phyloP scores from a whole-genome alignment of 352 stramenopile species.

The Pythium aristosporum region DNA sequence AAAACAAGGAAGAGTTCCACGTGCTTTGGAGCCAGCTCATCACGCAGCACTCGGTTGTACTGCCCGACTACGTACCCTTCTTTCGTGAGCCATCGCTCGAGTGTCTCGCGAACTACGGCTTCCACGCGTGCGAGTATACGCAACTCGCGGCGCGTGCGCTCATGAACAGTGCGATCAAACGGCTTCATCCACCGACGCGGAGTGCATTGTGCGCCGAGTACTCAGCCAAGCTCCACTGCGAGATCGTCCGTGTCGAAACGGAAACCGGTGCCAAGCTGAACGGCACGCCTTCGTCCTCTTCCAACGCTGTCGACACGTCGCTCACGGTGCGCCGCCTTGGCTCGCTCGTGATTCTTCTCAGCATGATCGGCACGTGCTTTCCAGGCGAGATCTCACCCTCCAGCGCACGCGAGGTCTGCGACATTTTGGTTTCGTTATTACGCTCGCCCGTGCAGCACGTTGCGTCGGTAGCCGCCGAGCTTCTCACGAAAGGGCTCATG shows the following conservation, averaged over 20 bases:
- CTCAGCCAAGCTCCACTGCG: slow-evolving; percentile 74
- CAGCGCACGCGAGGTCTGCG: slow-evolving; percentile 74
- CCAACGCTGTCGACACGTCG: slow-evolving; percentile 24
- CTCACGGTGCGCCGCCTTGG: slow-evolving; percentile 63
- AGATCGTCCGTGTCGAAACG: slow-evolving; percentile 72
- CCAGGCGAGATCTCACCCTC: slow-evolving; percentile 78
- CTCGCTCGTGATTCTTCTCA: slow-evolving; percentile 75
- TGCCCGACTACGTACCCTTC: slow-evolving; percentile 66
- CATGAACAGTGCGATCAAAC: slow-evolving; percentile 76
- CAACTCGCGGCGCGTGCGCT: slow-evolving; percentile 69
- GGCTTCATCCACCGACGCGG: slow-evolving; percentile 42
- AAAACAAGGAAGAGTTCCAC: slow-evolving; percentile 83
- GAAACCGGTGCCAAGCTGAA: slow-evolving; percentile 49
- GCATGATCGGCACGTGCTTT: slow-evolving; percentile 86
- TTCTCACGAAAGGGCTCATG: slow-evolving; percentile 82
- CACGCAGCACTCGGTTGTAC: slow-evolving; percentile 78
- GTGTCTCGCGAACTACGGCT: slow-evolving; percentile 69
- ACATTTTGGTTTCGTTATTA: slow-evolving; percentile 70
- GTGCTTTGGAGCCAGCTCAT: slow-evolving; percentile 86
- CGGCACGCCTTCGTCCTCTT: slow-evolving; percentile 17
- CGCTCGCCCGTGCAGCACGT: slow-evolving; percentile 53
- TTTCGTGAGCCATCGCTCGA: slow-evolving; percentile 77
- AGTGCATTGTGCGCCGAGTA: slow-evolving; percentile 68
- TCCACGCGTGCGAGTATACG: slow-evolving; percentile 74
- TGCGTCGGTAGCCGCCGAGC: slow-evolving; percentile 66